Evolutionary conservation across 2,329 filamentous ascomycete genomes (phyloP), one percentile per base, ranked within the genome.

Genomic region (Didymella sp.): DNA sequence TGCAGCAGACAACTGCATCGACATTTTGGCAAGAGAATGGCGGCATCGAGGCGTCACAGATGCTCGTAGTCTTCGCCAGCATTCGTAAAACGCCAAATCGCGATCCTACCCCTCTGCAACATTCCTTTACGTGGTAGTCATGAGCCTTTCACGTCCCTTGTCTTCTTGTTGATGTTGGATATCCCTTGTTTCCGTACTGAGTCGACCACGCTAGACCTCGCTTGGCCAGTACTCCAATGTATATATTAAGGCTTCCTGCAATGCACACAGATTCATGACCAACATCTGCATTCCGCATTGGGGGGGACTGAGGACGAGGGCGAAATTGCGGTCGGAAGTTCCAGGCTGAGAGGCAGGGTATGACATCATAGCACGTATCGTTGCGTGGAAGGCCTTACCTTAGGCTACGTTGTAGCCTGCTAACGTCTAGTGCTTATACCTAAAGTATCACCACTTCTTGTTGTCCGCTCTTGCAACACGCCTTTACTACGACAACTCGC

Each of bases 21-120:
- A 69, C 66, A 1, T 76, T 76, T 30, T 76, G 73, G 73, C 68
- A 73, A 43, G 73, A 75, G 43, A 59, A 56, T 2, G 72, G 72
- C 0, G 72, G 68, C 1, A 47, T 73, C 2, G 73, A 76, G 50
- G 73, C 73, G 6, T 63, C 69, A 3, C 66, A 74, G 47, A 58
- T 76, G 1, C 61, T 76, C 2, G 57, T 64, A 1, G 56, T 76
- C n/a, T 75, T 75, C 42, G 71, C 73, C 2, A 65, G 69, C 17
- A 62, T 75, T 30, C 60, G 69, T 6, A 72, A 66, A 19, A 61
- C 62, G 4, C 17, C 40, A 0, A 47, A 17, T 7, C 57, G 62
- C 11, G 69, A 69, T 33, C 64, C 65, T 5, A 58, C 61, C 25
- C 66, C 66, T 2, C 49, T 75, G 28, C 66, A 70, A 35, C 64